A percentile compares a stretch with the other conserved stretches of the same genome.
Conservation (phyloP, 164 flowering plant species). For the Macadamia integrifolia region DNA sequence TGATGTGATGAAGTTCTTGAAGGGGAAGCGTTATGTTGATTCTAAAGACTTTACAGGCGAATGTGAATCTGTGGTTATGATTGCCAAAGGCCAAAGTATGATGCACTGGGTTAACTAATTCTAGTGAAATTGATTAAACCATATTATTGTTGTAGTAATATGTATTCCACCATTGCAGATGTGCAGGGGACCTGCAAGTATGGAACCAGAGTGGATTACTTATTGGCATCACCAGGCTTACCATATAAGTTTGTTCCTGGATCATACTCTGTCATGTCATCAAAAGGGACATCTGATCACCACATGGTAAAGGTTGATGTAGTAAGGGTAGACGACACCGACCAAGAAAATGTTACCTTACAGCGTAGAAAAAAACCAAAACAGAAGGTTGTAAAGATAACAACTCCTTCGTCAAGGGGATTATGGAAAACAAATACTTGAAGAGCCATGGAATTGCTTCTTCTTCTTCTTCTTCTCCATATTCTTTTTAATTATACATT, state of each 20-base stretch:
- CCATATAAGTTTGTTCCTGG: conserved; percentile 81
- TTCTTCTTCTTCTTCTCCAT: not conserved
- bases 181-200: conserved; percentile 98
- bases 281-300: conserved; percentile 98
- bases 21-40: conserved; percentile 66
- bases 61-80: conserved; percentile 84
- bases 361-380: conserved; percentile 10
- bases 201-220: conserved; percentile 90
- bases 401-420: conserved; percentile 26
- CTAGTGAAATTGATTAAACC: not conserved
- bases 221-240: conserved; percentile 59
- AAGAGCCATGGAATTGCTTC: not conserved
- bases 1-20: conserved; percentile 77
- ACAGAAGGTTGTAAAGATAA: conserved; percentile 26
- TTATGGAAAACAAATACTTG: conserved; percentile 27
- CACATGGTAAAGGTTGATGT: conserved; percentile 87
- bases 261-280: conserved; percentile 80
- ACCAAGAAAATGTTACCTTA: conserved; percentile 8
- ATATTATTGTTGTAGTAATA: not conserved
- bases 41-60: conserved; percentile 90
- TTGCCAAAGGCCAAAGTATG: conserved; percentile 96
- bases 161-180: conserved; percentile 34
- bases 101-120: not conserved
- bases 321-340: conserved; percentile 16
- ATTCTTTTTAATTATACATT: not conserved